Conservation (phyloP, 2,329 filamentous ascomycete genomes). For the Conoideocrella luteorostrata region DNA sequence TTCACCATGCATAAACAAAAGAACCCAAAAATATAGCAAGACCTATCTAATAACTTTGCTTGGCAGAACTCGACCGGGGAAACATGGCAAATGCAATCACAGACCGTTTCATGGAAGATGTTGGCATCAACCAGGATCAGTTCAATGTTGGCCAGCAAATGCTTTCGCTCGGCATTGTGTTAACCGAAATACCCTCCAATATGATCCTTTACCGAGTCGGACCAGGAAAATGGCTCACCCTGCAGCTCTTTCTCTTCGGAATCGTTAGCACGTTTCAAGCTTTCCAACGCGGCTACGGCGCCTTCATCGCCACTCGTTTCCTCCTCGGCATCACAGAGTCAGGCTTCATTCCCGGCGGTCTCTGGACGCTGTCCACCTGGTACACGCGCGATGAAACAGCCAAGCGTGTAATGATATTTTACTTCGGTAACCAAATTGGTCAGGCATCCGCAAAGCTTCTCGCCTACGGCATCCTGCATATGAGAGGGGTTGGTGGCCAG, state of each 20-base stretch:
- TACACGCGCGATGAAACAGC: slow-evolving; percentile 47
- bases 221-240: slow-evolving; percentile 46
- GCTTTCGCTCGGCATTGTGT: slow-evolving; percentile 43
- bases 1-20: too few relatives aligned
- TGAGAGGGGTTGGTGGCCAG: slow-evolving; percentile 39
- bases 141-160: slow-evolving; percentile 47
- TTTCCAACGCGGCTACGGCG: slow-evolving; percentile 39
- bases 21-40: too few relatives aligned
- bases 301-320: slow-evolving; percentile 43
- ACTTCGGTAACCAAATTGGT: slow-evolving; percentile 49
- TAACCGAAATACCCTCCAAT: slow-evolving; percentile 34
- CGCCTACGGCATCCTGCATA: slow-evolving; percentile 41
- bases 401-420: slow-evolving; percentile 48
- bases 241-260: slow-evolving; percentile 47
- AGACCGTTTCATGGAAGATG: slow-evolving; percentile 41
- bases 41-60: not conserved
- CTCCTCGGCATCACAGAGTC: slow-evolving; percentile 47
- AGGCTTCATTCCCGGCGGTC: slow-evolving; percentile 47
- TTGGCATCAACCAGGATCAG: slow-evolving; percentile 43
- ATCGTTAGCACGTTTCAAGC: slow-evolving; percentile 48
- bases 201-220: slow-evolving; percentile 28
- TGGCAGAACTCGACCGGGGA: slow-evolving; percentile 30
- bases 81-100: slow-evolving; percentile 44
- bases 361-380: slow-evolving; percentile 48
- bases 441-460: slow-evolving; percentile 30